A percentile compares a stretch with the other conserved stretches of the same genome.
phyloP scores from a whole-genome alignment of 371 early-diverging fungal genomes.

The Rhizopus sp. region DNA sequence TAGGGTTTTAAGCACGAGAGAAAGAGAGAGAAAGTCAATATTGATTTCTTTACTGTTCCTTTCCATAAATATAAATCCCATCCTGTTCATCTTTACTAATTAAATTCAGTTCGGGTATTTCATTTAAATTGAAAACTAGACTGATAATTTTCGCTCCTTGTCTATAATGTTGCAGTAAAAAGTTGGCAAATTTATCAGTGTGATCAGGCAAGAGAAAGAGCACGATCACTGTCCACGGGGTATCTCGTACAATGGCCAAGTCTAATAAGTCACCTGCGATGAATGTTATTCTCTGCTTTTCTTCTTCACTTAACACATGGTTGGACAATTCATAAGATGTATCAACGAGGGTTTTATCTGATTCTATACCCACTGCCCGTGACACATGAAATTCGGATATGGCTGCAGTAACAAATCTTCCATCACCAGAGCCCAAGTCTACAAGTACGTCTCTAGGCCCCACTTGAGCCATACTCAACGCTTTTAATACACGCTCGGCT shows the following conservation, averaged over 20 bases:
- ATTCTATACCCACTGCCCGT: constrained; percentile 59
- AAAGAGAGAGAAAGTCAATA: background rate
- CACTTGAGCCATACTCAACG: constrained; percentile 55
- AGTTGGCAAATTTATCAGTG: constrained; percentile 54
- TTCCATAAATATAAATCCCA: constrained; percentile 56
- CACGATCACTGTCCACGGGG: constrained; percentile 53
- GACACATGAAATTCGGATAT: constrained; percentile 46
- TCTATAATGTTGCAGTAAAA: constrained; percentile 51
- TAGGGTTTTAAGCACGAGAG: constrained; percentile 16
- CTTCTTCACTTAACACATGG: constrained; percentile 21
- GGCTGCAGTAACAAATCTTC: constrained; percentile 62
- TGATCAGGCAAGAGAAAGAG: constrained; percentile 64
- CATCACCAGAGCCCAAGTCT: constrained; percentile 71
- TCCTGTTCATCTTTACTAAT: constrained; percentile 49
- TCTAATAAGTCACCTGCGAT: constrained; percentile 51
- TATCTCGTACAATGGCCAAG: constrained; percentile 34
- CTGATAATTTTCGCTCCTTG: constrained; percentile 59
- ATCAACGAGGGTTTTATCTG: constrained; percentile 51
- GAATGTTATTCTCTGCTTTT: constrained; percentile 35
- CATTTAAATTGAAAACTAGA: constrained; percentile 60
- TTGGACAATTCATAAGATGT: constrained; percentile 43
- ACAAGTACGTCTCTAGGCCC: constrained; percentile 43
- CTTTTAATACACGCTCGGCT: constrained; percentile 52
- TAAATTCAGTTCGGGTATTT: constrained; percentile 49
- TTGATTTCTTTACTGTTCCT: background rate